Conservation (phyloP, 768 basidiomycete species). For the Leccinellum rugosiceps region DNA sequence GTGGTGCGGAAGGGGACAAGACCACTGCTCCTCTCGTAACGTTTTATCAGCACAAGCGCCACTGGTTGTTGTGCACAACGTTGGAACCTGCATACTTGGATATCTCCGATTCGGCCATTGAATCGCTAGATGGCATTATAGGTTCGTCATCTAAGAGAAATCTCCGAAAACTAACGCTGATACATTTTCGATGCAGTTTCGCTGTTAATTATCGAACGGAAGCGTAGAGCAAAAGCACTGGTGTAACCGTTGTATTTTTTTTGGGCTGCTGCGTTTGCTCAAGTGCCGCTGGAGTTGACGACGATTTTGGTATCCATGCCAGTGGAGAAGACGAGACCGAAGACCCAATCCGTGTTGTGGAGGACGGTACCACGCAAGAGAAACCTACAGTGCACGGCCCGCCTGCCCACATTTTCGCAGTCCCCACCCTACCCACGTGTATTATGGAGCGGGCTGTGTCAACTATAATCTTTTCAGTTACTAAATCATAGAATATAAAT, state of each 20-base stretch:
- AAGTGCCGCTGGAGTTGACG: no score
- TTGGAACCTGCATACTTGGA: constrained; percentile 37
- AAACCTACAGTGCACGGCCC: no score
- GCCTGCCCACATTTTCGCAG: no score
- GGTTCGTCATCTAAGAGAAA: constrained; percentile 18
- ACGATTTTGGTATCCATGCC: no score
- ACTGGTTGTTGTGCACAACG: constrained; percentile 33
- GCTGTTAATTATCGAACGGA: constrained; percentile 30
- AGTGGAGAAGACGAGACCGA: no score
- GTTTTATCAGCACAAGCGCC: constrained; percentile 34
- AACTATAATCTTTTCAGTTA: constrained; percentile 14
- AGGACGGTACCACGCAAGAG: no score
- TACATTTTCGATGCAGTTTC: constrained; percentile 24
- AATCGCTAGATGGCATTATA: constrained; percentile 36
- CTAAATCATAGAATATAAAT: constrained; percentile 4
- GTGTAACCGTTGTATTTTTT: constrained; percentile 1
- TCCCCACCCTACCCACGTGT: no score
- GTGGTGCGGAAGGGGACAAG: constrained; percentile 20
- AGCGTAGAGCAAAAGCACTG: constrained; percentile 18
- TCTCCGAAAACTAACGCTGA: not conserved
- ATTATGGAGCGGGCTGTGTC: constrained; percentile 4
- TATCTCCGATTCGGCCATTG: constrained; percentile 29
- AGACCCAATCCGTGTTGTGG: no score
- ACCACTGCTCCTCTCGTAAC: constrained; percentile 31
- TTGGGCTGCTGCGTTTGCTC: no score